Base-by-base conservation (phyloP, 2,329 filamentous ascomycete genomes). In the Alternaria sp. region DNA sequence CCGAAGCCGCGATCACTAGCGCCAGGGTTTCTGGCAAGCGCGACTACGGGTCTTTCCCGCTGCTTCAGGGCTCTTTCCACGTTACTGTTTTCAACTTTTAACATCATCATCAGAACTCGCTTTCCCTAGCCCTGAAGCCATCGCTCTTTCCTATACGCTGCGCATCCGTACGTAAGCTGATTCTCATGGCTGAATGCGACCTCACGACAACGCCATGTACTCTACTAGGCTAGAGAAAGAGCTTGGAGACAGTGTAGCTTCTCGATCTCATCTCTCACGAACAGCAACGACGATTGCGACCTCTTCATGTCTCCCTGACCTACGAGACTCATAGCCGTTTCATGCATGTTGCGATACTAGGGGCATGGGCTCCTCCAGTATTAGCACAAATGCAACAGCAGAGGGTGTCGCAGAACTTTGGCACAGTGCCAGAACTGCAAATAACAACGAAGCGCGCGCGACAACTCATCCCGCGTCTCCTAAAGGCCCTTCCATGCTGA, bases 1-100 rank as follows among this genome's bases (percentile, higher is more conserved):
- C 60, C 60, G 60, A 63, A 60, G 41, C 53, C 50, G 49, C 33
- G 37, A 37, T 4, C 56, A 37, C 60, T 63, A 60, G 44, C 20
- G 45, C 44, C 25, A 21, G 20, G n/a, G 55, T 28, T 26, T 33
- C 21, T 23, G 59, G 45, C 20, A 60, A 60, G 60, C 56, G 57
- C 44, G 33, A 45, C 25, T 51, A 41, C 44, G 14, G 18, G 20
- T 21, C 8, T 21, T 45, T 21, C 59, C n/a, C 30, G 6, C 23
- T 28, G 28, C 28, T 23, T 23, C 28, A 9, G 37, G 37, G 37
- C 37, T 41, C 37, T n/a, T 41, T 41, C 37, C 37, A 41, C 37
- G 4, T 41, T 41, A 2, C 37, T 41, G 10, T 41, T 5, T 11
- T 41, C 4, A 18, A 18, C 37, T 41, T 41, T 18, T 0, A 41